Evolutionary conservation across 805 yeast genomes (phyloP).

Genomic region (Candida pini): DNA sequence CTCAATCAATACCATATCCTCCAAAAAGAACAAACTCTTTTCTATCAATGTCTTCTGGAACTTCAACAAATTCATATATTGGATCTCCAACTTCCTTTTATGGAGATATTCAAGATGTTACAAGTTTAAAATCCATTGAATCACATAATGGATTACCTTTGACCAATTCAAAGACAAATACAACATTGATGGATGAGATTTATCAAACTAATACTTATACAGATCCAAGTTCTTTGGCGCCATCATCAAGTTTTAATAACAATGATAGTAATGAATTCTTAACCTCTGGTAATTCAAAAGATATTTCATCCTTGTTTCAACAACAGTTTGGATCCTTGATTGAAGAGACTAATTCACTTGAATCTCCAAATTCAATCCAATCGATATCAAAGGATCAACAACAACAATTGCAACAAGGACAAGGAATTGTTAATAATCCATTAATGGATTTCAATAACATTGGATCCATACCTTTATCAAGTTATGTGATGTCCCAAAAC

Average conservation of each 20-base stretch:
- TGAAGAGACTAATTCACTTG: background rate
- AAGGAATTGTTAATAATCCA: background rate
- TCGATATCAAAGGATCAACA: background rate
- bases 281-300: background rate
- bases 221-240: slow-evolving; percentile 5
- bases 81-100: slow-evolving; percentile 20
- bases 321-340: background rate
- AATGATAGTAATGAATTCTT: background rate
- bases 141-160: slow-evolving; percentile 22
- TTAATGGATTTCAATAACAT: slow-evolving; percentile 1
- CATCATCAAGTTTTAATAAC: background rate
- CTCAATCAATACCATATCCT: slow-evolving; percentile 6
- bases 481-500: no score
- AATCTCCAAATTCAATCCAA: slow-evolving; percentile 1
- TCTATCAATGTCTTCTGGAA: slow-evolving; percentile 22
- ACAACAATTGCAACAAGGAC: background rate
- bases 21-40: slow-evolving; percentile 19
- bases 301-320: background rate
- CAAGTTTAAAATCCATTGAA: slow-evolving; percentile 19
- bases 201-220: slow-evolving; percentile 29
- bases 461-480: slow-evolving; percentile 3
- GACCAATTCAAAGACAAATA: slow-evolving; percentile 28
- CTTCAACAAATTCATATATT: slow-evolving; percentile 18
- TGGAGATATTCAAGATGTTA: slow-evolving; percentile 22
- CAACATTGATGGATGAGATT: slow-evolving; percentile 29